Evolutionary conservation across 1,139 yeast genomes (phyloP).

Genomic region (Insectozyma bohioensis): DNA sequence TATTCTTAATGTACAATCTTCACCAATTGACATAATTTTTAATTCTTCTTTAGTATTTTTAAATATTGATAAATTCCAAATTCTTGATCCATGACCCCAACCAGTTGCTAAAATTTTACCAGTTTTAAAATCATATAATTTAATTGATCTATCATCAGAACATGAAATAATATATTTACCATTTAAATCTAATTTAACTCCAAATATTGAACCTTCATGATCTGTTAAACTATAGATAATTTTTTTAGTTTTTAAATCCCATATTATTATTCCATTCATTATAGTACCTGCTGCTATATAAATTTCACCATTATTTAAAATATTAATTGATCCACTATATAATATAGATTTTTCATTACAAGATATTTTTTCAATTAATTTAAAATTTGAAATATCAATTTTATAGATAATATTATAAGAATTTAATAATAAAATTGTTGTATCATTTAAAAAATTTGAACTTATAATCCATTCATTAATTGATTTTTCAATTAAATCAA

Average conservation of each 20-base stretch:
- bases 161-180: constrained; percentile 70
- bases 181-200: constrained; percentile 59
- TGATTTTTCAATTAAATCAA: constrained; percentile 40
- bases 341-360: constrained; percentile 79
- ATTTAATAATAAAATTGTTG: constrained; percentile 55
- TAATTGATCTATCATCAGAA: constrained; percentile 90
- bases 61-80: constrained; percentile 77
- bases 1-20: constrained; percentile 82
- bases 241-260: constrained; percentile 55
- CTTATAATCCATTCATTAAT: constrained; percentile 78
- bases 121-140: constrained; percentile 60
- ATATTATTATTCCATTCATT: constrained; percentile 79
- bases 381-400: constrained; percentile 32
- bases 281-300: constrained; percentile 88
- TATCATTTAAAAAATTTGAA: constrained; percentile 46
- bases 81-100: constrained; percentile 96
- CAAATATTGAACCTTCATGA: constrained; percentile 92
- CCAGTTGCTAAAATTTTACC: constrained; percentile 72
- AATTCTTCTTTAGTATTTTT: constrained; percentile 29
- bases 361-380: constrained; percentile 40
- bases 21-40: constrained; percentile 68
- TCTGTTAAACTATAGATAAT: constrained; percentile 58
- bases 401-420: constrained; percentile 76
- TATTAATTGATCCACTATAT: constrained; percentile 78
- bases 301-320: constrained; percentile 40